These are phyloP conservation scores for Aspergillus haitiensis DNA, from an alignment of 495 filamentous ascomycete species.

Conservation along the genomic window DNA sequence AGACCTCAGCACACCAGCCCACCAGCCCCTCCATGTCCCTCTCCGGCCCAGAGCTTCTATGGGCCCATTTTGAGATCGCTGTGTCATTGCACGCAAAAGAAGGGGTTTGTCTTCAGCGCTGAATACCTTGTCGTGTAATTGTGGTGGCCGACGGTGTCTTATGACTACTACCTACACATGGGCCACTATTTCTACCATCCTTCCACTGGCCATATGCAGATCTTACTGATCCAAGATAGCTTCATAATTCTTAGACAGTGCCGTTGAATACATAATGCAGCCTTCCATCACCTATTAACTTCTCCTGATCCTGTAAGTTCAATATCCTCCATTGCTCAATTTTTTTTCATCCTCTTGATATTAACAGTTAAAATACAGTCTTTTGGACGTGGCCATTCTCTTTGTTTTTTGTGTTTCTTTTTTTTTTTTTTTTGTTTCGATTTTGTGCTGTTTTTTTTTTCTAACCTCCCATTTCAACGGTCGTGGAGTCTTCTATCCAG, in stretches of 20 bases:
- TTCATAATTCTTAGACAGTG: neutral
- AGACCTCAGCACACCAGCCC: slow-evolving; percentile 9
- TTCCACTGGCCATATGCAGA: neutral
- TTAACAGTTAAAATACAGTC: neutral
- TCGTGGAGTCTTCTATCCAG: neutral
- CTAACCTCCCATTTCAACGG: neutral
- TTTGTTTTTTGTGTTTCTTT: neutral
- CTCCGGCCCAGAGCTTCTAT: neutral
- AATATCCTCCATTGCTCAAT: neutral
- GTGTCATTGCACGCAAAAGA: too few species aligned
- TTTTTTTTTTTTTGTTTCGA: too few species aligned
- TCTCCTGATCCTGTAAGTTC: neutral
- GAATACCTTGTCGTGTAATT: neutral
- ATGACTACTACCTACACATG: neutral
- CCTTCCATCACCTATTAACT: neutral
- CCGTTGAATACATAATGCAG: neutral
- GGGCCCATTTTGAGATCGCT: neutral
- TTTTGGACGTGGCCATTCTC: neutral
- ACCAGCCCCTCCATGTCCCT: slow-evolving; percentile 17
- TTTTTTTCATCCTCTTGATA: too few species aligned
- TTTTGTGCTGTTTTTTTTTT: too few species aligned
- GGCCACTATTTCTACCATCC: neutral
- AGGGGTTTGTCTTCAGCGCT: too few species aligned
- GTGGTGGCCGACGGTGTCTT: neutral
- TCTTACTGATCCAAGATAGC: neutral